Evolutionary conservation across 1,284 basidiomycete genomes (phyloP), one percentile per base, ranked within the genome.

Genomic region (Fomitopsis pinicola): DNA sequence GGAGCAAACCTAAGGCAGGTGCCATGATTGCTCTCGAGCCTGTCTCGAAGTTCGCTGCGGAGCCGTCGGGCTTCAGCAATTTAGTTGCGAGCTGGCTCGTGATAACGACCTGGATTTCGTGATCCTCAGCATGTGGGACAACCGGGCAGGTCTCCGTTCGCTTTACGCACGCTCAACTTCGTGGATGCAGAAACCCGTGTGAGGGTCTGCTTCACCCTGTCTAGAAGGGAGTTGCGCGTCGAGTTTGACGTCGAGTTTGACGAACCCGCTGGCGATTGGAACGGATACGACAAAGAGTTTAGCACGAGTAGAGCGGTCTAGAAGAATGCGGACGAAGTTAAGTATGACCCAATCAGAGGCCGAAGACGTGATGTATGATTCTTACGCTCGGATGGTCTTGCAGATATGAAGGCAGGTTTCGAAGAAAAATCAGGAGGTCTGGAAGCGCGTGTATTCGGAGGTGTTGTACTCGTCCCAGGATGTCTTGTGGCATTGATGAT

Each of bases 21-120:
- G 83, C 75, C 80, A 91, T 82, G 55, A 88, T 72, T 17, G 82
- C 86, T 65, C 75, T 82, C 33, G 80, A 78, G 30, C 85, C 87
- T 48, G 82, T 82, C 62, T 88, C 84, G 64, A 87, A 89, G 55
- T 75, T 88, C 57, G 84, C 86, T 33, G 79, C 66, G 22, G 82
- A 76, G 52, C 88, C 89, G 67, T 89, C 85, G 6, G 77, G 72
- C 59, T 82, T 81, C 54, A 89, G 71, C 64, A 89, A 74, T 68
- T 87, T 90, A 0, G 85, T 89, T 9, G 85, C 79, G 62, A 91
- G 77, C 70, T 91, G 89, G 42, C 84, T 85, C 3, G 88, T 90
- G 40, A 81, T 77, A 52, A 89, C 76, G 53, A 88, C 77, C 88
- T 91, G 52, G 7, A 57, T 50, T 57, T 46, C 30, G 30, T 57